Evolutionary conservation across 495 filamentous ascomycete species (phyloP).

Genomic region (Penicillium taxi): DNA sequence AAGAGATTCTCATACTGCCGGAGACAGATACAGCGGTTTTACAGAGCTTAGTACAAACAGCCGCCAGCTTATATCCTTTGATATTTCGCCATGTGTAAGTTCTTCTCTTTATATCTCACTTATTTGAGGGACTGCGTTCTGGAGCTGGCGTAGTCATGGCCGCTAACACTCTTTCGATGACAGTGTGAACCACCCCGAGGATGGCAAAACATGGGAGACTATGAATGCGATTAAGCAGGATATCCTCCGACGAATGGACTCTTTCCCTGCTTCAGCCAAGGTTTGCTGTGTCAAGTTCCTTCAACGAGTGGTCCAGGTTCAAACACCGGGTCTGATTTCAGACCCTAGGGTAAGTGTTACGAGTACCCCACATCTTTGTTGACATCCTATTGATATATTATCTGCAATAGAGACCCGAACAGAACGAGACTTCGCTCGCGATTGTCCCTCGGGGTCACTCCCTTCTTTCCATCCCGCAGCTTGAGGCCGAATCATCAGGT

Average conservation of each 20-base stretch:
- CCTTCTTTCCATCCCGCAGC: slow-evolving; percentile 62
- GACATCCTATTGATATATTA: slow-evolving; percentile 11
- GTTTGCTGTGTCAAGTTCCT: slow-evolving; percentile 96
- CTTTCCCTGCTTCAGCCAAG: slow-evolving; percentile 63
- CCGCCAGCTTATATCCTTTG: slow-evolving; percentile 84
- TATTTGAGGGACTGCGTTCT: background rate
- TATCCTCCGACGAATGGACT: slow-evolving; percentile 83
- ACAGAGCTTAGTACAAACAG: slow-evolving; percentile 74
- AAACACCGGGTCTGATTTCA: slow-evolving; percentile 72
- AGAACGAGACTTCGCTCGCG: slow-evolving; percentile 78
- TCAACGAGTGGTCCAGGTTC: slow-evolving; percentile 83
- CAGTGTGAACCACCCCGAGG: slow-evolving; percentile 77
- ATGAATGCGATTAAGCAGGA: slow-evolving; percentile 85
- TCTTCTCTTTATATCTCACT: slow-evolving; percentile 1
- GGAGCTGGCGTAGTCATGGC: background rate
- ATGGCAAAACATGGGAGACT: slow-evolving; percentile 72
- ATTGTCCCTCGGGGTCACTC: slow-evolving; percentile 79
- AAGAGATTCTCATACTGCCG: slow-evolving; percentile 62
- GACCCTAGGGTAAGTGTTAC: slow-evolving; percentile 69
- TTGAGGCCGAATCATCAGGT: slow-evolving; percentile 87
- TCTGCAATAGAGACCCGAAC: slow-evolving; percentile 57
- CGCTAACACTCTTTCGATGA: slow-evolving; percentile 27
- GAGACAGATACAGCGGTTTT: slow-evolving; percentile 65
- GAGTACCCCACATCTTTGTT: slow-evolving; percentile 12
- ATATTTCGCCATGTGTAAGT: slow-evolving; percentile 92